These are phyloP conservation scores for Ormosia emarginata DNA, from an alignment of 306 rosid species.

Conservation along the genomic window DNA sequence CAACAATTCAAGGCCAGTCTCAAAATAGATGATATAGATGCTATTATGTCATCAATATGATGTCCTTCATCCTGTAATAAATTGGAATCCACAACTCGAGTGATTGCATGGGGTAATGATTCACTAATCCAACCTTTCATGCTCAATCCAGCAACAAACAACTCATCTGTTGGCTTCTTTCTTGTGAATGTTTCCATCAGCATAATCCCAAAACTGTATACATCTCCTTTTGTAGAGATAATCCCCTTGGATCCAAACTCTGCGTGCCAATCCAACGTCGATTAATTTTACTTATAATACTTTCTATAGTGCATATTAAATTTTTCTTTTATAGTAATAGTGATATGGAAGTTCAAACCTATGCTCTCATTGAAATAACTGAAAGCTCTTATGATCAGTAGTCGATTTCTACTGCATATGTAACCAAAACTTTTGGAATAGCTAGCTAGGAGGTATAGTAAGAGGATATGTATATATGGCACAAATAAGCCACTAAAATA, in stretches of 20 bases:
- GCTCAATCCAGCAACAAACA: constrained; percentile 10
- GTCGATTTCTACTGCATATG: background rate
- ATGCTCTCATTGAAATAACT: background rate
- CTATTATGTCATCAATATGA: background rate
- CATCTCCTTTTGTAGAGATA: constrained; percentile 16
- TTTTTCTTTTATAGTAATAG: too few relatives aligned
- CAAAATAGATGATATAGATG: background rate
- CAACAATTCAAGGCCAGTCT: constrained; percentile 16
- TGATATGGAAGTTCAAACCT: background rate
- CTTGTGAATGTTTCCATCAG: constrained; percentile 20
- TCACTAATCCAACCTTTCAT: constrained; percentile 16
- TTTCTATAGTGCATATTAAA: too few relatives aligned
- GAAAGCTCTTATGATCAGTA: background rate
- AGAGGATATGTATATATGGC: background rate
- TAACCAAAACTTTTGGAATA: background rate
- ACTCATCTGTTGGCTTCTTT: constrained; percentile 22
- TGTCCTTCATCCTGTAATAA: background rate
- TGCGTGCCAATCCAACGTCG: background rate
- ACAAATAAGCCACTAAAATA: background rate
- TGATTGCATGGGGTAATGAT: constrained; percentile 4
- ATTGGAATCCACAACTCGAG: background rate
- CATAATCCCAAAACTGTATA: constrained; percentile 12
- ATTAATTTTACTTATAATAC: too few relatives aligned
- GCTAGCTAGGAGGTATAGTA: background rate
- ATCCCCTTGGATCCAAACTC: constrained; percentile 14